Conservation (phyloP, 805 yeast species). For the Candida krabiensis region DNA sequence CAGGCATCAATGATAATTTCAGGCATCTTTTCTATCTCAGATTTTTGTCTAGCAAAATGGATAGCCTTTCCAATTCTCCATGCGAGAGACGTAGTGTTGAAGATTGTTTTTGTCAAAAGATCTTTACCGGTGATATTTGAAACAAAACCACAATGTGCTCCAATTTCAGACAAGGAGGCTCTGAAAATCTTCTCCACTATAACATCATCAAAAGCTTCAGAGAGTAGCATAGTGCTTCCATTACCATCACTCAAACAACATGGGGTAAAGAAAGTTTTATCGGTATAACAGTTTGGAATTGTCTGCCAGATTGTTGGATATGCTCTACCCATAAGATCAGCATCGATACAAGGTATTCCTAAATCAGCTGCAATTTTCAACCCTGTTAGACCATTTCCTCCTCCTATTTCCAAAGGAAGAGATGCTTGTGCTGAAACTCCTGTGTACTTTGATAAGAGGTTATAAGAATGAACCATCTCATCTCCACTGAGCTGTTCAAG, state of each 20-base stretch:
- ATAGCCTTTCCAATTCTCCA: conserved; percentile 48
- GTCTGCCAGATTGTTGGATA: conserved; percentile 43
- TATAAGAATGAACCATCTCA: conserved; percentile 33
- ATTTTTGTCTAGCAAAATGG: conserved; percentile 32
- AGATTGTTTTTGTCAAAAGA: conserved; percentile 11
- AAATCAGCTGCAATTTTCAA: conserved; percentile 16
- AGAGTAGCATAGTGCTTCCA: conserved; percentile 35
- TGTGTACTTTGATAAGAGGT: conserved; percentile 25
- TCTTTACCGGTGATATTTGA: conserved; percentile 12
- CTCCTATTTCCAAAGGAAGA: conserved; percentile 41
- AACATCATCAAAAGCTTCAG: conserved; percentile 31
- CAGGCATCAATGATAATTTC: conserved; percentile 35
- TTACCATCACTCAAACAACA: conserved; percentile 34
- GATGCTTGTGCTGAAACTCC: conserved; percentile 29
- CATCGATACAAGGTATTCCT: conserved; percentile 31
- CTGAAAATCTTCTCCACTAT: conserved; percentile 37
- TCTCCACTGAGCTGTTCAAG: conserved; percentile 39
- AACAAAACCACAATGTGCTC: conserved; percentile 35
- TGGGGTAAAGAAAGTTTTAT: conserved; percentile 11
- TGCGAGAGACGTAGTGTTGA: conserved; percentile 34
- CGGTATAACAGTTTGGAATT: conserved; percentile 27
- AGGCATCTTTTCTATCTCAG: conserved; percentile 34
- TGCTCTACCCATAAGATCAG: conserved; percentile 49
- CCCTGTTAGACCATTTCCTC: conserved; percentile 38
- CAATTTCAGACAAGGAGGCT: conserved; percentile 40